Evolutionary conservation across 2,329 filamentous ascomycete genomes (phyloP), one percentile per base, ranked within the genome.

Genomic region (Sarocladiaceae sp.): DNA sequence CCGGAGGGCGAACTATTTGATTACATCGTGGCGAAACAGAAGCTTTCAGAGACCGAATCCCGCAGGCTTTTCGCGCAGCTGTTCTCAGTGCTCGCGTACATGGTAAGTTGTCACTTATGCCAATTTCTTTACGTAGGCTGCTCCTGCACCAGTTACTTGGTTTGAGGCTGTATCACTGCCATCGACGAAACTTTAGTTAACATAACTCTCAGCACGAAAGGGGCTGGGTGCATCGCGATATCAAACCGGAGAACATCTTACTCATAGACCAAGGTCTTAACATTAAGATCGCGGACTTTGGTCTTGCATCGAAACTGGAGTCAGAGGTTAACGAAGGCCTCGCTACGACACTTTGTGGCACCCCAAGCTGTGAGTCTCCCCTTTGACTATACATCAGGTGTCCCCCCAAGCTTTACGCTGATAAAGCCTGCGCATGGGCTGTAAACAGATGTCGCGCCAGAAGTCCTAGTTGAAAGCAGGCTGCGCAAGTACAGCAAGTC

Each of bases 1-100:
- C 72, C 85, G 0, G 86, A 93, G 61, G 90, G 90, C 52, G 90
- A 96, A 63, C 68, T 96, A 10, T 95, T 95, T 73, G 93, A 95
- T 58, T 82, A 80, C 66, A 94, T 96, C 48, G 83, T 94, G 19
- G 78, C 80, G 70, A 88, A 90, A 64, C 75, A 85, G 57, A 93
- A 90, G 60, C 68, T 95, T 50, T 80, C 78, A 0, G 89, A 95
- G 62, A 67, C 72, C 2, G 86, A 95, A 57, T 76, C 86, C 4
- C 80, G 88, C 29, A 88, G 85, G 60, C 72, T 95, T 7, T 95
- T 95, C 59, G 72, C 80, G 12, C 89, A 95, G 60, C 65, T 95
- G 23, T 91, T 95, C 58, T 80, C 90, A 48, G 89, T 85, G 10
- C 73, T 95, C 45, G 94, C 94, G 58, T 95, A 95, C 61, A 59